These are phyloP conservation scores for Diutina siamensis DNA, from an alignment of 1,139 yeast genomes.

Conservation along the genomic window DNA sequence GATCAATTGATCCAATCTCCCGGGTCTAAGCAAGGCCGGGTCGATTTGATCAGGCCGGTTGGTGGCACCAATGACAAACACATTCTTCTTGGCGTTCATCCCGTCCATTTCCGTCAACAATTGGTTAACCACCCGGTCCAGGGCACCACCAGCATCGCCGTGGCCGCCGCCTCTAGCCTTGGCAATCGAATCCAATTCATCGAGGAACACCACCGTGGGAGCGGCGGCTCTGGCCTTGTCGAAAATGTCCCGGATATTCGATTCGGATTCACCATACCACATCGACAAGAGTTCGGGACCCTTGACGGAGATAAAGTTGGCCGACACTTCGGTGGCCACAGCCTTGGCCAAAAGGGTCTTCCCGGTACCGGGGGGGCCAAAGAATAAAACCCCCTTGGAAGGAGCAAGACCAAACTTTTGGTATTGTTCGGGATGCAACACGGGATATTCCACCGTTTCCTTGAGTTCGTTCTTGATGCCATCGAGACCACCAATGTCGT, in stretches of 20 bases:
- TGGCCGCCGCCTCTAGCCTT: constrained; percentile 88
- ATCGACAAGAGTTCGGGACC: constrained; percentile 96
- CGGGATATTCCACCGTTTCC: constrained; percentile 98
- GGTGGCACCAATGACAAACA: constrained; percentile 97
- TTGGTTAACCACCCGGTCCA: constrained; percentile 97
- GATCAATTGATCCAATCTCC: constrained; percentile 96
- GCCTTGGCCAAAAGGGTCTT: constrained; percentile 95
- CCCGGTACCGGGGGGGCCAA: constrained; percentile 99
- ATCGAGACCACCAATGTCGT: constrained; percentile 93
- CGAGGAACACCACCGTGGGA: constrained; percentile 94
- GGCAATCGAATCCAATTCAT: constrained; percentile 96
- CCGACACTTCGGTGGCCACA: constrained; percentile 95
- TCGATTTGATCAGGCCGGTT: constrained; percentile 98
- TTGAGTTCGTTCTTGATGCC: constrained; percentile 91
- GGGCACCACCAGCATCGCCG: constrained; percentile 98
- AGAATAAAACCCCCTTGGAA: constrained; percentile 94
- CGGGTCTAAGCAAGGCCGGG: constrained; percentile 97
- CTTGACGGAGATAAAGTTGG: constrained; percentile 91
- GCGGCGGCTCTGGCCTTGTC: constrained; percentile 99
- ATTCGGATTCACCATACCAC: constrained; percentile 99
- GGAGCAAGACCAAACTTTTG: constrained; percentile 97
- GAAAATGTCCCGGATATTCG: constrained; percentile 91
- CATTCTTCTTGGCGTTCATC: constrained; percentile 98
- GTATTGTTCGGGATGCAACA: constrained; percentile 95
- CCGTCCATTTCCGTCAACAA: constrained; percentile 99